phyloP scores from a whole-genome alignment of 768 basidiomycete genomes.

The Lactarius quietus region DNA sequence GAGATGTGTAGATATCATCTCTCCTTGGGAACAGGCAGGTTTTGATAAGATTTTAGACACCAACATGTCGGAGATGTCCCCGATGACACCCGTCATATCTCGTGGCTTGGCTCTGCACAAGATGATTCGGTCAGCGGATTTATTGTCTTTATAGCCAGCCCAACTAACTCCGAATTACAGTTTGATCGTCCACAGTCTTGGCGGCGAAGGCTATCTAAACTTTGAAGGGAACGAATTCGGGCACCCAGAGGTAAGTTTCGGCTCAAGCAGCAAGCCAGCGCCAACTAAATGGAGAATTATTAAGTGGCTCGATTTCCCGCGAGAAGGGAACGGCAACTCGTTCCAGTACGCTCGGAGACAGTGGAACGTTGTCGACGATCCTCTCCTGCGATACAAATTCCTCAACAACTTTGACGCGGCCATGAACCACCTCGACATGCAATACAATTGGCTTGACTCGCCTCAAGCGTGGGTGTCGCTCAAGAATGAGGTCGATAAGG shows the following conservation, averaged over 20 bases:
- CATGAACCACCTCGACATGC: conserved; percentile 84
- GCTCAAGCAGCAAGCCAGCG: neutral
- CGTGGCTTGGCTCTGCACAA: conserved; percentile 94
- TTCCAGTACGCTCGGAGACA: conserved; percentile 97
- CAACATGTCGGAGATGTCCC: conserved; percentile 86
- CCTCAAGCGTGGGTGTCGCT: conserved; percentile 90
- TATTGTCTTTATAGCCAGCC: neutral
- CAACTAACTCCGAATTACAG: conserved; percentile 39
- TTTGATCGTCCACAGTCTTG: conserved; percentile 84
- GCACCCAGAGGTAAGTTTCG: conserved; percentile 76
- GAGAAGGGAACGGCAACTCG: conserved; percentile 91
- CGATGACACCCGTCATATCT: conserved; percentile 79
- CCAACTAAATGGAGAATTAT: conserved; percentile 2
- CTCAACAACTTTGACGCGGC: conserved; percentile 90
- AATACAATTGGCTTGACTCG: conserved; percentile 80
- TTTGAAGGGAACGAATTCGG: conserved; percentile 99
- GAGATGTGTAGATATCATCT: conserved; percentile 83
- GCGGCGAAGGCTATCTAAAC: conserved; percentile 97
- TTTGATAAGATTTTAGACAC: conserved; percentile 54
- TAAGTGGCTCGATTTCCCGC: conserved; percentile 99
- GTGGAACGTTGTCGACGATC: conserved; percentile 92
- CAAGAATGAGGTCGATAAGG: conserved; percentile 91
- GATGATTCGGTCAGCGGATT: conserved; percentile 76
- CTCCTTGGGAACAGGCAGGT: neutral
- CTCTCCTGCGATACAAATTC: conserved; percentile 84